phyloP scores from a whole-genome alignment of 2,329 filamentous ascomycete genomes.

The Aspergillus jensenii region DNA sequence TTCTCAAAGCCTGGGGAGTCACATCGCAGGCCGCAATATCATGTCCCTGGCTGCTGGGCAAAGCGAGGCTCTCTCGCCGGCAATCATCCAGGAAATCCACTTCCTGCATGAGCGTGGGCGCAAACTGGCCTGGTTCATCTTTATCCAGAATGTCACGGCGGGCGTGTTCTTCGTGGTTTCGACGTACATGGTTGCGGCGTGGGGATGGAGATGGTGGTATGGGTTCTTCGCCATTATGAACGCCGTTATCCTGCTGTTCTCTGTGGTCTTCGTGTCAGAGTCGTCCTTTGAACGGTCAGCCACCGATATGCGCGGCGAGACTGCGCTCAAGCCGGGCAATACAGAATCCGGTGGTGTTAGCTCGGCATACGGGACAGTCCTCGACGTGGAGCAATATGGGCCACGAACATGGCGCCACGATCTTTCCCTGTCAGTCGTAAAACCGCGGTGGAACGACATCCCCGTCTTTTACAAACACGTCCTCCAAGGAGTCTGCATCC shows the following conservation, averaged over 20 bases:
- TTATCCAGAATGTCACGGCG: slow-evolving; percentile 10
- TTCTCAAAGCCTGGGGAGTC: slow-evolving; percentile 4
- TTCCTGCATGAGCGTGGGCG: slow-evolving; percentile 14
- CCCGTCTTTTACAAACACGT: slow-evolving; percentile 13
- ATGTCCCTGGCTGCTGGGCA: slow-evolving; percentile 12
- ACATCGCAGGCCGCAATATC: slow-evolving; percentile 12
- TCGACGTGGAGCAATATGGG: not conserved
- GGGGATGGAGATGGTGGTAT: slow-evolving; percentile 17
- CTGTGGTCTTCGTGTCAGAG: slow-evolving; percentile 5
- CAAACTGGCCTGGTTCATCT: slow-evolving; percentile 13
- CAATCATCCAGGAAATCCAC: slow-evolving; percentile 15
- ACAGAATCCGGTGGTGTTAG: too few species aligned
- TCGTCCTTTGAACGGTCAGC: slow-evolving; percentile 3
- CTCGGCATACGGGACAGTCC: too few species aligned
- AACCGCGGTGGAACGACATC: slow-evolving; percentile 5
- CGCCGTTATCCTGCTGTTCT: not conserved
- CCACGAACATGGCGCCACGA: slow-evolving; percentile 6
- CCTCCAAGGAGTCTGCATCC: slow-evolving; percentile 11
- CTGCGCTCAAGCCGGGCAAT: not conserved
- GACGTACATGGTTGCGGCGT: slow-evolving; percentile 11
- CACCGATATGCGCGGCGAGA: slow-evolving; percentile 1
- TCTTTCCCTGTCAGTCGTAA: not conserved
- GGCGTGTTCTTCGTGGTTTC: slow-evolving; percentile 8
- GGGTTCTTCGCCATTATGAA: slow-evolving; percentile 13
- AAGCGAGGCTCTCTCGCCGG: slow-evolving; percentile 9